Conservation (phyloP, 371 early-diverging fungal genomes). For the Mucor indicus region DNA sequence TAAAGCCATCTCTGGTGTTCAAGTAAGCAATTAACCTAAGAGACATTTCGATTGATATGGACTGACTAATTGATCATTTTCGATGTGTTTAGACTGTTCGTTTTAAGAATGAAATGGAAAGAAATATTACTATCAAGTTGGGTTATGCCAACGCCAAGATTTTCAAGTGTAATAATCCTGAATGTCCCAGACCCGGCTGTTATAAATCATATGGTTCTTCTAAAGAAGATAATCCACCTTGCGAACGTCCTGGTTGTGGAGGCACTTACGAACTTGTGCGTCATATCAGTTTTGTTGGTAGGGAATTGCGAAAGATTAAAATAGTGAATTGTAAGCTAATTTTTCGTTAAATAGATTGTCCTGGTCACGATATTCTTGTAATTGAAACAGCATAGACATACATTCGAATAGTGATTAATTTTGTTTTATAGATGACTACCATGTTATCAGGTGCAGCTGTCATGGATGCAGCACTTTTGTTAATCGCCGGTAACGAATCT, state of each 20-base stretch:
- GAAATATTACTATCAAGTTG: conserved; percentile 99
- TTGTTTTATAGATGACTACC: conserved; percentile 87
- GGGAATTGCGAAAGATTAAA: no score
- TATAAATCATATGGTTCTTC: conserved; percentile 87
- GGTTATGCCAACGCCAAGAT: conserved; percentile 99
- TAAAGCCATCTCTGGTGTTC: conserved; percentile 98
- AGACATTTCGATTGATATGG: no score
- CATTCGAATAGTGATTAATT: no score
- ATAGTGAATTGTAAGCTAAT: no score
- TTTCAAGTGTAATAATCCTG: conserved; percentile 92
- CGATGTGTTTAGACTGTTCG: conserved; percentile 98
- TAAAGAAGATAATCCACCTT: conserved; percentile 87
- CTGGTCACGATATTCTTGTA: conserved; percentile 99
- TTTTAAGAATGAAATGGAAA: conserved; percentile 99
- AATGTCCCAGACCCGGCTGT: conserved; percentile 97
- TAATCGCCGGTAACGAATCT: conserved; percentile 99
- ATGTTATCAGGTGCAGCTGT: conserved; percentile 99
- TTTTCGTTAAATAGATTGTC: no score
- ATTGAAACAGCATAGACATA: no score
- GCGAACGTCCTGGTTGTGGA: conserved; percentile 89
- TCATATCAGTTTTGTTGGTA: conserved; percentile 97
- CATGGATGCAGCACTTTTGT: conserved; percentile 99
- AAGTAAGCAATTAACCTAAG: no score
- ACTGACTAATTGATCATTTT: no score
- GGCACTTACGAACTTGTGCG: conserved; percentile 89